Conservation (phyloP, 1,139 yeast species). For the Diutina pseudorugosa region DNA sequence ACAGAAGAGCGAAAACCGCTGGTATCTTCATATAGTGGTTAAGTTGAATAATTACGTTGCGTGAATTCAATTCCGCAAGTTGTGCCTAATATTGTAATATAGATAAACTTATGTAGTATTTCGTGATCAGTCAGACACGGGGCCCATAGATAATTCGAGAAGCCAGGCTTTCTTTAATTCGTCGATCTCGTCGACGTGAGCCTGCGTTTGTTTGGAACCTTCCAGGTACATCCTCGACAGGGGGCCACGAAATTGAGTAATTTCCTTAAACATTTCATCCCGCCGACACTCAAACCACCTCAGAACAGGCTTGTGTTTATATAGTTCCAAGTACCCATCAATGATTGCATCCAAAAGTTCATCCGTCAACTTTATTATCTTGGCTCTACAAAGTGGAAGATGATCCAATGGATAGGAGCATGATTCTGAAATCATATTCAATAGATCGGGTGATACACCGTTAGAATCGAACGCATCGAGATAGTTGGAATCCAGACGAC, state of each 20-base stretch:
- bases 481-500: not conserved
- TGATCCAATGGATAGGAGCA: conserved; percentile 15
- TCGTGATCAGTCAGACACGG: not conserved
- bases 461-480: not conserved
- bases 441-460: conserved; percentile 14
- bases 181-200: conserved; percentile 1
- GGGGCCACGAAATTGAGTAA: not conserved
- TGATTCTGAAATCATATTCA: conserved; percentile 24
- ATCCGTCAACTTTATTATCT: conserved; percentile 1
- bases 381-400: not conserved
- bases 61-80: too few relatives aligned
- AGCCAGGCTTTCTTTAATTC: not conserved
- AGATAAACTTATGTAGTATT: too few relatives aligned
- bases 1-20: not conserved
- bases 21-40: not conserved
- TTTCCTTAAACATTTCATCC: not conserved
- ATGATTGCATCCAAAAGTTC: not conserved
- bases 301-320: not conserved
- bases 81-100: too few relatives aligned
- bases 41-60: too few relatives aligned
- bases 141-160: not conserved
- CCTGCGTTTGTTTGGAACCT: not conserved
- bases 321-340: not conserved
- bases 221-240: not conserved
- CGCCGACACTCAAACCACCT: not conserved